phyloP scores from a whole-genome alignment of 768 basidiomycete genomes.

The Naganishia kalamii region DNA sequence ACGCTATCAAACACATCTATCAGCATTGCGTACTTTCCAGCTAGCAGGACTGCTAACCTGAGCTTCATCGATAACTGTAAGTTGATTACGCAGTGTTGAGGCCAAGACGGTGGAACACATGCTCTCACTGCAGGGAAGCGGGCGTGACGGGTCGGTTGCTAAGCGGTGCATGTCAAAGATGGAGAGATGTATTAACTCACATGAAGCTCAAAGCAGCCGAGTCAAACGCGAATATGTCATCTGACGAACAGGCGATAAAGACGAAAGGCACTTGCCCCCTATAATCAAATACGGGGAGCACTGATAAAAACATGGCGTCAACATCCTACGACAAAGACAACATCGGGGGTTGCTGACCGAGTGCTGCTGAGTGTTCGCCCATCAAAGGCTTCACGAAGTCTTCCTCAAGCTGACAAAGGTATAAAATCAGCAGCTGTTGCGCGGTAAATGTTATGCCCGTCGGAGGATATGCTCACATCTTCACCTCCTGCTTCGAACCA shows the following conservation, averaged over 20 bases:
- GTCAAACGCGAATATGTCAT: conserved; percentile 41
- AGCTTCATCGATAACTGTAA: conserved; percentile 12
- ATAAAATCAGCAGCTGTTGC: background rate
- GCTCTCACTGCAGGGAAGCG: conserved; percentile 27
- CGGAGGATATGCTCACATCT: conserved; percentile 27
- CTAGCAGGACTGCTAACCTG: conserved; percentile 27
- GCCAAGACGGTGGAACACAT: conserved; percentile 42
- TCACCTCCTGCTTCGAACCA: conserved; percentile 34
- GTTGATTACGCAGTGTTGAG: background rate
- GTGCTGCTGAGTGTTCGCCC: background rate
- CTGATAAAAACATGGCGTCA: background rate
- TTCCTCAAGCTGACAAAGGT: background rate
- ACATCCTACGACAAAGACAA: no score
- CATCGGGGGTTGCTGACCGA: background rate
- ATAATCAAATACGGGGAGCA: conserved; percentile 43
- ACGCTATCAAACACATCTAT: conserved; percentile 32
- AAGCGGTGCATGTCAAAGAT: no score
- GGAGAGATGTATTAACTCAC: background rate
- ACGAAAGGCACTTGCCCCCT: conserved; percentile 40
- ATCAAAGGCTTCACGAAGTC: background rate
- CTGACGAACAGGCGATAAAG: conserved; percentile 41
- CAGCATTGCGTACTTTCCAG: background rate
- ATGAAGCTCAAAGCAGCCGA: conserved; percentile 39
- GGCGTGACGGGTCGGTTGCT: background rate
- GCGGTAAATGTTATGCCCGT: background rate